phyloP scores from a whole-genome alignment of 108 stramenopile species.

The Stephanodiscus minutulus region DNA sequence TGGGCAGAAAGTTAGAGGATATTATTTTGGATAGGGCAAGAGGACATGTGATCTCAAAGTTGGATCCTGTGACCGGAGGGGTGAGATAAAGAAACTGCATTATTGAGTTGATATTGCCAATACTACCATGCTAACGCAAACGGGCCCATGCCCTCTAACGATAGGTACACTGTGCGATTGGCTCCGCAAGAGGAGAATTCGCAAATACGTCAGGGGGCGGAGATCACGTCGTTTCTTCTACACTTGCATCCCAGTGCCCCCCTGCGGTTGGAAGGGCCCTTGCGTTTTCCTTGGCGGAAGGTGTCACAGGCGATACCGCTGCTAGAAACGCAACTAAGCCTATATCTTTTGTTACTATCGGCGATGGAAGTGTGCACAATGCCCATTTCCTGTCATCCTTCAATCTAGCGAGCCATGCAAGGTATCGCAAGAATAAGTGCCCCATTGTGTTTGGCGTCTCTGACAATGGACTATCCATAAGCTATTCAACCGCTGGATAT shows the following conservation, averaged over 20 bases:
- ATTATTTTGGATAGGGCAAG: constrained; percentile 78
- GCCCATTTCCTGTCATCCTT: constrained; percentile 78
- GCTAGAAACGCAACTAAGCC: constrained; percentile 30
- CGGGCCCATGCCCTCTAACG: neutral
- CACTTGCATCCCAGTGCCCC: constrained; percentile 84
- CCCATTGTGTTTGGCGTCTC: constrained; percentile 82
- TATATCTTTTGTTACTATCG: constrained; percentile 76
- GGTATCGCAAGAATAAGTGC: constrained; percentile 67
- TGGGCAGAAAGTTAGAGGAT: constrained; percentile 50
- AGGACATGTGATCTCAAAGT: constrained; percentile 65
- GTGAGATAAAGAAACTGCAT: constrained; percentile 6
- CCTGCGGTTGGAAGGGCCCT: constrained; percentile 85
- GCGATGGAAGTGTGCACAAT: constrained; percentile 87
- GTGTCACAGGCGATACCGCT: constrained; percentile 13
- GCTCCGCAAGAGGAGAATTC: constrained; percentile 38
- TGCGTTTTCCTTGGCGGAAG: constrained; percentile 64
- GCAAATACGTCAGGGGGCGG: constrained; percentile 44
- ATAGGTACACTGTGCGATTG: constrained; percentile 78
- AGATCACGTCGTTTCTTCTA: constrained; percentile 77
- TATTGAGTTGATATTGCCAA: neutral
- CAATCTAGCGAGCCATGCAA: constrained; percentile 75
- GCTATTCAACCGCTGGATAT: constrained; percentile 66
- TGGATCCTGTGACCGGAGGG: constrained; percentile 88
- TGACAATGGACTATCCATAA: constrained; percentile 83
- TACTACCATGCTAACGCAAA: constrained; percentile 9